Evolutionary conservation across 352 stramenopile species (phyloP).

Genomic region (Phytophthora parvispora): DNA sequence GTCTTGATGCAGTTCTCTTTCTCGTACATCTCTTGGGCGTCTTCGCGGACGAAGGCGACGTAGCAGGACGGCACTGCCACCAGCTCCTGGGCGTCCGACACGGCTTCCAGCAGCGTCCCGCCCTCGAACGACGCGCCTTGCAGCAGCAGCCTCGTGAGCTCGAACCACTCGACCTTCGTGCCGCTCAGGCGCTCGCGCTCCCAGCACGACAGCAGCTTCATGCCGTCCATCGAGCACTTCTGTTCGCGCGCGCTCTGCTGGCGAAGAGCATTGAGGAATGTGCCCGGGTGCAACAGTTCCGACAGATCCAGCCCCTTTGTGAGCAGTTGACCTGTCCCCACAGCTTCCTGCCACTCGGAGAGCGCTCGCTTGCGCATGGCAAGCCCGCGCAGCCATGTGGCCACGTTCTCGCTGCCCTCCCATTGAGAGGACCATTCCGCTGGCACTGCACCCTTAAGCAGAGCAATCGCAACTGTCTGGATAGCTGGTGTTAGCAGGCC

Average conservation of each 20-base stretch:
- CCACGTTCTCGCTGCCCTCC: constrained; percentile 80
- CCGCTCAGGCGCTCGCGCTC: constrained; percentile 71
- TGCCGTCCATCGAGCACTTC: constrained; percentile 90
- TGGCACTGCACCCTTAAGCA: constrained; percentile 84
- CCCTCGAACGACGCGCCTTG: constrained; percentile 92
- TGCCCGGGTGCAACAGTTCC: constrained; percentile 94
- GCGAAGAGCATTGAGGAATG: constrained; percentile 95
- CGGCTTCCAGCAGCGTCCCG: constrained; percentile 79
- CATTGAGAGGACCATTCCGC: constrained; percentile 85
- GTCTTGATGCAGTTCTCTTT: constrained; percentile 83
- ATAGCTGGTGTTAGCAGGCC: constrained; percentile 92
- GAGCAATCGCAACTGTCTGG: constrained; percentile 75
- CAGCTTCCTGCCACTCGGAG: constrained; percentile 84
- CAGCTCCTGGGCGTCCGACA: constrained; percentile 87
- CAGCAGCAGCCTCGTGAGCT: constrained; percentile 83
- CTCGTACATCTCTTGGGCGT: constrained; percentile 81
- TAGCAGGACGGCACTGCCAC: constrained; percentile 83
- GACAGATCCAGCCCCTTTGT: constrained; percentile 86
- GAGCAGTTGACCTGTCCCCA: constrained; percentile 72
- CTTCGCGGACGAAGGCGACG: constrained; percentile 83
- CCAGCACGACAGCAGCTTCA: constrained; percentile 93
- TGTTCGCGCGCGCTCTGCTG: constrained; percentile 92
- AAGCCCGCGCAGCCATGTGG: constrained; percentile 85
- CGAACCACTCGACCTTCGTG: constrained; percentile 80
- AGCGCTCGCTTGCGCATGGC: constrained; percentile 88